These are phyloP conservation scores for Tetraselmis striata DNA, from an alignment of 139 green algal species.

Conservation along the genomic window DNA sequence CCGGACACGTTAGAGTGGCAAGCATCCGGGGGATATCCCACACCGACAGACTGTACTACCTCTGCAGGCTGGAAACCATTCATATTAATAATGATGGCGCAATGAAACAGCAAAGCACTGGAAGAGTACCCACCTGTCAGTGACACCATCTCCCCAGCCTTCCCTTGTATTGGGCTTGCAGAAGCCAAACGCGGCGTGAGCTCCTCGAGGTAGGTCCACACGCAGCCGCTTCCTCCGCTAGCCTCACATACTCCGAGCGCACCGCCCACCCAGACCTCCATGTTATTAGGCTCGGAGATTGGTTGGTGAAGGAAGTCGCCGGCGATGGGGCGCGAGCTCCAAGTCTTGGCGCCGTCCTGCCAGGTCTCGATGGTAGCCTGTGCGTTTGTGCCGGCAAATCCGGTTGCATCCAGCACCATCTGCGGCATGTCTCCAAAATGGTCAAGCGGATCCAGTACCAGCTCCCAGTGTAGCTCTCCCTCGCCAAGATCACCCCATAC, in stretches of 20 bases:
- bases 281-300: not conserved
- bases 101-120: too few species aligned
- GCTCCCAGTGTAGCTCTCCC: not conserved
- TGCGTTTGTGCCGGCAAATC: not conserved
- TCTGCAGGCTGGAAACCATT: too few species aligned
- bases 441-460: not conserved
- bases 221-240: not conserved
- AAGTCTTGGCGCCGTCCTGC: not conserved
- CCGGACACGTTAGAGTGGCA: too few species aligned
- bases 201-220: not conserved
- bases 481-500: not conserved
- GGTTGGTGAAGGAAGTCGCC: not conserved
- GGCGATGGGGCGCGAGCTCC: not conserved
- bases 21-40: too few species aligned
- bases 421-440: not conserved
- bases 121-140: not conserved
- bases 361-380: not conserved
- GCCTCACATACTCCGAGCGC: not conserved
- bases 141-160: not conserved
- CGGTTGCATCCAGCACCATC: not conserved
- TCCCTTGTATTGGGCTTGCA: not conserved
- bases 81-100: too few species aligned
- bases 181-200: not conserved
- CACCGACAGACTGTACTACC: too few species aligned
- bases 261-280: not conserved